Conservation (phyloP, 306 rosid species). For the Castanea sativa region DNA sequence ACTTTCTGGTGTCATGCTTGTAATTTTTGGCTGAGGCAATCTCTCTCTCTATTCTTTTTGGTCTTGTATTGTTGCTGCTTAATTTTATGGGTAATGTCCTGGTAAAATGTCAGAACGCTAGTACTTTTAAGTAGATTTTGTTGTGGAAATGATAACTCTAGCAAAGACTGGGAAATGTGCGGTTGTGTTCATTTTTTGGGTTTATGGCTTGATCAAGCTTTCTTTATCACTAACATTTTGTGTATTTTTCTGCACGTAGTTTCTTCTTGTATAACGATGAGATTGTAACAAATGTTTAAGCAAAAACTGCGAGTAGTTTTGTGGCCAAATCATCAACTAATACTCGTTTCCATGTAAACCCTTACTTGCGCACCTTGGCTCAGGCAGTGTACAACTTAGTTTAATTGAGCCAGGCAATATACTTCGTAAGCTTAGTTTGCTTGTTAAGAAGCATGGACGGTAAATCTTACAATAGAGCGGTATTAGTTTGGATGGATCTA, state of each 20-base stretch:
- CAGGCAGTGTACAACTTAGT: no score
- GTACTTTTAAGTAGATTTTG: neutral
- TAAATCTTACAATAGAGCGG: no score
- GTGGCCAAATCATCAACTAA: no score
- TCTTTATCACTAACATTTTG: neutral
- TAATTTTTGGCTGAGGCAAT: neutral
- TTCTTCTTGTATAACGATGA: neutral
- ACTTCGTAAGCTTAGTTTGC: no score
- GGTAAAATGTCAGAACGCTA: neutral
- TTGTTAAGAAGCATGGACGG: no score
- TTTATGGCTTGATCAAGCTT: no score
- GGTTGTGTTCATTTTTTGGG: neutral
- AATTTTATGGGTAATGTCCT: neutral
- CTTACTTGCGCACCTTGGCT: no score
- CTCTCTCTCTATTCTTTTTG: neutral
- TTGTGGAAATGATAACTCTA: neutral
- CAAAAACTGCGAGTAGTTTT: neutral
- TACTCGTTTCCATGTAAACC: no score
- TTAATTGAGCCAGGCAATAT: no score
- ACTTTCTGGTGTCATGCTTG: constrained; percentile 8
- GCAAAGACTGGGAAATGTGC: neutral
- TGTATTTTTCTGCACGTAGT: neutral
- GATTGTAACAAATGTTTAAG: neutral
- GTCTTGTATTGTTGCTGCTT: neutral
- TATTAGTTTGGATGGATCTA: no score